Percentiles rank a stretch among this genome's conserved stretches.
phyloP scores from a whole-genome alignment of 78 protist genomes.

The Protostelium mycophagum region DNA sequence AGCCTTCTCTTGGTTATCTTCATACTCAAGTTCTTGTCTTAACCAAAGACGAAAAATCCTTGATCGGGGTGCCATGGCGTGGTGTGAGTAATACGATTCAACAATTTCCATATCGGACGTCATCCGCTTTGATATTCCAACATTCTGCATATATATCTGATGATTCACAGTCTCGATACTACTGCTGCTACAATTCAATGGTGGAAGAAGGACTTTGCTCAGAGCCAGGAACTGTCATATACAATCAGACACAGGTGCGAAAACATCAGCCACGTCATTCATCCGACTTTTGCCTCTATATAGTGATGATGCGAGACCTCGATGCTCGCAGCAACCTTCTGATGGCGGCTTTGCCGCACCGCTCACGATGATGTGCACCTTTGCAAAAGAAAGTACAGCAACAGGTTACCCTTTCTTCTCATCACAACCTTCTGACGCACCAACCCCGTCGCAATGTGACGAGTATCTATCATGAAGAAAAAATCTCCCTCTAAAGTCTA shows the following conservation, averaged over 20 bases:
- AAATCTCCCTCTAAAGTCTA: neutral
- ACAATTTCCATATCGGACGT: no score
- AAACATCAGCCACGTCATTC: no score
- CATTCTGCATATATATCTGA: neutral
- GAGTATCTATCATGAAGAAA: neutral
- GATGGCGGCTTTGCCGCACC: no score
- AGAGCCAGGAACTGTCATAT: neutral
- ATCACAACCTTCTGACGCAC: no score
- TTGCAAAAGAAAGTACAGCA: no score
- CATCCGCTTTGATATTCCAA: neutral
- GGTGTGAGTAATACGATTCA: no score
- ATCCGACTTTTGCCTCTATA: no score
- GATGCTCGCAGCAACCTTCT: no score
- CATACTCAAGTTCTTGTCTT: neutral
- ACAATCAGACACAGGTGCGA: no score
- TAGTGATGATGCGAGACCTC: no score
- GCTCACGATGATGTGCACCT: no score
- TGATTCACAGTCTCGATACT: neutral
- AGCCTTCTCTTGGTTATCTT: neutral
- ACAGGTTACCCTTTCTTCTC: no score
- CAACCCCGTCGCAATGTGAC: neutral
- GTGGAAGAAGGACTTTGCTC: neutral
- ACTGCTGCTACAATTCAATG: neutral
- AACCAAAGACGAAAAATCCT: neutral
- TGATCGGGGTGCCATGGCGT: neutral